Conservation (phyloP, 495 filamentous ascomycete genomes). For the Podospora anserina region DNA sequence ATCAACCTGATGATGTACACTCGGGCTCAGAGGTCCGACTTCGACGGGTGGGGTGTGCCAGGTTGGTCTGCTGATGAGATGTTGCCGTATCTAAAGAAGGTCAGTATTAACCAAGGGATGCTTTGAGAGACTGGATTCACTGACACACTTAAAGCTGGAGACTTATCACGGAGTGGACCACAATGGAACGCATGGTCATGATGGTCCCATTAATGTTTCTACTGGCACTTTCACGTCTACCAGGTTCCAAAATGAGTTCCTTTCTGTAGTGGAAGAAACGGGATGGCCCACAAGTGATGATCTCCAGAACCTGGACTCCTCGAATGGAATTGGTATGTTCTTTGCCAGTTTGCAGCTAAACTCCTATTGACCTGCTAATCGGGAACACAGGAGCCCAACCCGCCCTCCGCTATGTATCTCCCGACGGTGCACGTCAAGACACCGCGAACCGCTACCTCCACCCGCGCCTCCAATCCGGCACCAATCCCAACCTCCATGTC, state of each 20-base stretch:
- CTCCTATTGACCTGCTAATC: not conserved
- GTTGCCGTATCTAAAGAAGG: conserved; percentile 53
- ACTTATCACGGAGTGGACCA: conserved; percentile 42
- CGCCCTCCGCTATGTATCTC: conserved; percentile 31
- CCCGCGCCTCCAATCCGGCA: conserved; percentile 43
- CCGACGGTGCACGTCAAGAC: conserved; percentile 47
- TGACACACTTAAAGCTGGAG: conserved; percentile 38
- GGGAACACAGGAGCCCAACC: conserved; percentile 25
- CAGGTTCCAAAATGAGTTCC: conserved; percentile 40
- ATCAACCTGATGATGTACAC: conserved; percentile 58
- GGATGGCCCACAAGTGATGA: conserved; percentile 47
- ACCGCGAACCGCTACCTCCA: conserved; percentile 45
- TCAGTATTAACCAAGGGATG: conserved; percentile 15
- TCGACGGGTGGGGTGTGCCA: conserved; percentile 49
- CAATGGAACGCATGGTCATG: conserved; percentile 40
- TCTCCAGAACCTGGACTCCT: conserved; percentile 38
- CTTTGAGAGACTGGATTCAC: not conserved
- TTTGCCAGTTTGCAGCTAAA: not conserved
- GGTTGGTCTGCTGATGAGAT: conserved; percentile 54
- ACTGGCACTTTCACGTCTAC: conserved; percentile 36
- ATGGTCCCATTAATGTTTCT: conserved; percentile 50
- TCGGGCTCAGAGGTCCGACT: conserved; percentile 43
- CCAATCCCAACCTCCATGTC: conserved; percentile 49
- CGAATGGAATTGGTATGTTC: not conserved
- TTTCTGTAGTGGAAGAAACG: conserved; percentile 39